Evolutionary conservation across 1,139 yeast genomes (phyloP).

Genomic region (Hansenula sp.): DNA sequence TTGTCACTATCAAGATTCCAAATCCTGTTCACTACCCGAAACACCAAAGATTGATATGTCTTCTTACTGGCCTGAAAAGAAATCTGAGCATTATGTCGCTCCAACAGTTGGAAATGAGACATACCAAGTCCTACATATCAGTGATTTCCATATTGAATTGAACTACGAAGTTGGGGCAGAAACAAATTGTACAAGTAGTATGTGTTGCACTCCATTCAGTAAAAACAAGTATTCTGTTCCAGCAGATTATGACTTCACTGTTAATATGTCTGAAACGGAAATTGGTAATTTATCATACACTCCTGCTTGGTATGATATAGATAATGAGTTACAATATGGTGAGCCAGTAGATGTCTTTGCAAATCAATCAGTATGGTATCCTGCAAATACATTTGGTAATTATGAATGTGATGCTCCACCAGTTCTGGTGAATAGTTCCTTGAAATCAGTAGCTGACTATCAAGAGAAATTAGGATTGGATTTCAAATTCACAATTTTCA

Average conservation of each 20-base stretch:
- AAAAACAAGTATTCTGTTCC: constrained; percentile 28
- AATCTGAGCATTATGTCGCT: constrained; percentile 29
- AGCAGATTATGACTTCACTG: not conserved
- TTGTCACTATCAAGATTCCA: constrained; percentile 42
- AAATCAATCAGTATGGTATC: constrained; percentile 37
- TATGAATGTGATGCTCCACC: constrained; percentile 66
- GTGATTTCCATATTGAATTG: constrained; percentile 60
- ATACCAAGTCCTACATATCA: constrained; percentile 59
- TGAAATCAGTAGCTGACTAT: constrained; percentile 39
- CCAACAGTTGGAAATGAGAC: constrained; percentile 34
- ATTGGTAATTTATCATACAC: constrained; percentile 30
- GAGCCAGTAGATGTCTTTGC: constrained; percentile 23
- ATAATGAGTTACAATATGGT: constrained; percentile 37
- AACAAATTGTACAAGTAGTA: constrained; percentile 50
- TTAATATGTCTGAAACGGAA: constrained; percentile 6
- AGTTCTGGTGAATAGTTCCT: constrained; percentile 48
- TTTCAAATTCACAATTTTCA: constrained; percentile 60
- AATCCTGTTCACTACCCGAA: constrained; percentile 39
- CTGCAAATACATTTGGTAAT: constrained; percentile 58
- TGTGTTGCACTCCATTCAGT: constrained; percentile 45
- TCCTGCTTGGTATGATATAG: constrained; percentile 33
- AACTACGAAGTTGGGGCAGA: constrained; percentile 56
- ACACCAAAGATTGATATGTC: constrained; percentile 37
- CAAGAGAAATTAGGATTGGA: constrained; percentile 28
- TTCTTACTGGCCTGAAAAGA: constrained; percentile 38